Conservation (phyloP, 352 stramenopile genomes). For the Phytophthora meadii region DNA sequence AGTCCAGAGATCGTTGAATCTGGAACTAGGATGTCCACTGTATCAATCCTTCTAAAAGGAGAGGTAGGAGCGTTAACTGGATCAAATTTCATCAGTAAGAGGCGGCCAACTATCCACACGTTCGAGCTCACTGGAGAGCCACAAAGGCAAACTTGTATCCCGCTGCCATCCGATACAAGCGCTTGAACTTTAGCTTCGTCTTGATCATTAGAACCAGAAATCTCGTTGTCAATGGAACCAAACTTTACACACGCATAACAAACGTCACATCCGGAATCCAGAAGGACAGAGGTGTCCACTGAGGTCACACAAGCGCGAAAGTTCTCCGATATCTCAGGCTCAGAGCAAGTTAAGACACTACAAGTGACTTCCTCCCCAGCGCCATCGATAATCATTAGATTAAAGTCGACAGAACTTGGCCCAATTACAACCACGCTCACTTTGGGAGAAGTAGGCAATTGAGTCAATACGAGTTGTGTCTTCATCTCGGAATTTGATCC, state of each 20-base stretch:
- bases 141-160: conserved; percentile 47
- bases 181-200: conserved; percentile 37
- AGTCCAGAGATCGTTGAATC: background rate
- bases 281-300: conserved; percentile 8
- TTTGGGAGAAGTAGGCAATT: conserved; percentile 25
- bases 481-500: background rate
- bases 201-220: background rate
- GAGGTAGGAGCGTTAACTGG: background rate
- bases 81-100: conserved; percentile 12
- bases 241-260: conserved; percentile 33
- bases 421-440: conserved; percentile 20
- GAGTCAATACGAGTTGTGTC: conserved; percentile 32
- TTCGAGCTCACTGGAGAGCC: conserved; percentile 24
- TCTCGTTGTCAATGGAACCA: background rate
- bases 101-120: conserved; percentile 48
- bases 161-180: conserved; percentile 38
- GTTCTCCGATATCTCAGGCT: conserved; percentile 4
- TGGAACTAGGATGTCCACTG: conserved; percentile 18
- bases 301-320: background rate
- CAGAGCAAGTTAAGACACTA: background rate
- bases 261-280: conserved; percentile 4
- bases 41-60: conserved; percentile 13
- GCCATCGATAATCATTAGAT: conserved; percentile 5
- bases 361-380: conserved; percentile 7
- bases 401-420: background rate